Conservation (phyloP, 768 basidiomycete species). For the Leccinum boreale region DNA sequence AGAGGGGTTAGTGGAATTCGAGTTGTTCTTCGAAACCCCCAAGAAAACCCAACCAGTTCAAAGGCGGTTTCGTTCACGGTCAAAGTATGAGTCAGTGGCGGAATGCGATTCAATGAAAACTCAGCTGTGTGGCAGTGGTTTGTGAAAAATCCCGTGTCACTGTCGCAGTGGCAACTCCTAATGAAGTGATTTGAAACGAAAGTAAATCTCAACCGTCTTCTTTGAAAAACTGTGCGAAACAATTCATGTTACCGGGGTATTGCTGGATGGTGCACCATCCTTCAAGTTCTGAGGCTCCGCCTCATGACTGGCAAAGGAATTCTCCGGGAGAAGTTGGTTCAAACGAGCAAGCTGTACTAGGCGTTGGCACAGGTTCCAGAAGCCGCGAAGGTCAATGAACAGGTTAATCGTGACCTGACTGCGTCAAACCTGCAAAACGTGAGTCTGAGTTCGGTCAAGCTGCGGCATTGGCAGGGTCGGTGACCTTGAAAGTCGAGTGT, state of each 20-base stretch:
- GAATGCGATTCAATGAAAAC: neutral
- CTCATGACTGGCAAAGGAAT: neutral
- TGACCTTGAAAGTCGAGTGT: neutral
- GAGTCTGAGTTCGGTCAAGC: neutral
- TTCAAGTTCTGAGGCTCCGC: neutral
- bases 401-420: neutral
- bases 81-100: neutral
- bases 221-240: neutral
- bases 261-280: neutral
- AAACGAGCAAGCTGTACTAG: neutral
- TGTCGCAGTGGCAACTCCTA: neutral
- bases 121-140: neutral
- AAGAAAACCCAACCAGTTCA: neutral
- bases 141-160: slow-evolving; percentile 11
- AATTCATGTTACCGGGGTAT: neutral
- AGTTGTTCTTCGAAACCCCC: neutral
- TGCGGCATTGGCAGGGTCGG: neutral
- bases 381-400: neutral
- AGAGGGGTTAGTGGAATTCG: neutral
- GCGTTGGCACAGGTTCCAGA: neutral
- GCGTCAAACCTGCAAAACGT: neutral
- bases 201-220: slow-evolving; percentile 13
- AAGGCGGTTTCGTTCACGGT: neutral
- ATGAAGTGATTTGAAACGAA: slow-evolving; percentile 6
- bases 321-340: neutral